Evolutionary conservation across 2,329 filamentous ascomycete species (phyloP), one percentile per base, ranked within the genome.

Genomic region (Diplodia mutila): DNA sequence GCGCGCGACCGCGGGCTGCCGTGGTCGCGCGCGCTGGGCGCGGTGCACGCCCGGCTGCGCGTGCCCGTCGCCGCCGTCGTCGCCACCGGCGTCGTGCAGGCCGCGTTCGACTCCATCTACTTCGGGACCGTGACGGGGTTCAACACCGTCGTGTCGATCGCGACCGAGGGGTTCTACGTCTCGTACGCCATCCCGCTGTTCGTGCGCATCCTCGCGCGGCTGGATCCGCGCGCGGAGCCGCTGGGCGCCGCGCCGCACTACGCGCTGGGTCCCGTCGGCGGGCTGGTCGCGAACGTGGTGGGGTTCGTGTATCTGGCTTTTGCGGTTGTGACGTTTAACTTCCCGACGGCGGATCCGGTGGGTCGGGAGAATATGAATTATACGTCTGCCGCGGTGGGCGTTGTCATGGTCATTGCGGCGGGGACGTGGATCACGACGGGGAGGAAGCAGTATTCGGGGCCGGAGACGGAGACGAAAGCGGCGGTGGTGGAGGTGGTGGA

Each of bases 311-410:
- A 84, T 71, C 75, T 87, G 3, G 72, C 84, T 1, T 87, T 87
- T 66, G 82, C 83, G 2, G 82, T 81, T 29, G 83, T 87, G 64
- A 85, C 85, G 0, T 86, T 87, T 72, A 87, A 87, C 67, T 85
- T 87, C 67, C 85, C 86, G 0, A 81, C 79, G 0, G 72, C 80
- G 0, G 80, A 74, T 7, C 86, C 86, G 0, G 84, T 88, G n/a
- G 79, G 77, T 1, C 79, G 79, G 39, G 80, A 85, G 29, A 85
- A 85, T 42, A 88, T 87, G 85, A 88, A 87, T 68, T 87, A 87
- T 70, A 87, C 84, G 0, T 83, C 80, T 25, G 85, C 86, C 0
- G 85, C 85, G 0, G 82, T 87, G 34, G 85, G 85, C 0, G 77
- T 85, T 1, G 83, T 87, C 48, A 85, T 83, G 73, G 68, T 86